Evolutionary conservation across 352 stramenopile genomes (phyloP).

Genomic region (Pythium brachiatum): DNA sequence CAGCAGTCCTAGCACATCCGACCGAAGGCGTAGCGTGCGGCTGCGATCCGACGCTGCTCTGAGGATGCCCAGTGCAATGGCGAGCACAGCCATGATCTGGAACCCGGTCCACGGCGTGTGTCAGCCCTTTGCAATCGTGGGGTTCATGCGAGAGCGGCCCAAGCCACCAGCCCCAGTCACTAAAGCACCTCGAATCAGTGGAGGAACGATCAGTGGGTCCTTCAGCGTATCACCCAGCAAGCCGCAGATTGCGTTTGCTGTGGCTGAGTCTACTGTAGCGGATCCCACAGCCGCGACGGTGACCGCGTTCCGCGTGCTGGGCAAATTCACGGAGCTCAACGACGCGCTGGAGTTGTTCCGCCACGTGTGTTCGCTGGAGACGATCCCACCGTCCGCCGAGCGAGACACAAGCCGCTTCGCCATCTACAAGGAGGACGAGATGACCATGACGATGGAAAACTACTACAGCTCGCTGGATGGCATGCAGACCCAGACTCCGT

Average conservation of each 20-base stretch:
- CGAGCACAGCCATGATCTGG: slow-evolving; percentile 42
- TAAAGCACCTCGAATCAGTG: not conserved
- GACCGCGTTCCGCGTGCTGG: slow-evolving; percentile 63
- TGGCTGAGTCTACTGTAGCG: not conserved
- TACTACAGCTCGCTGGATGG: slow-evolving; percentile 26
- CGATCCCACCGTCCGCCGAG: slow-evolving; percentile 11
- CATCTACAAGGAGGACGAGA: slow-evolving; percentile 82
- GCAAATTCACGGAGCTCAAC: slow-evolving; percentile 65
- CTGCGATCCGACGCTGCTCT: slow-evolving; percentile 29
- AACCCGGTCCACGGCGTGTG: slow-evolving; percentile 71
- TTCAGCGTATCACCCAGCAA: not conserved
- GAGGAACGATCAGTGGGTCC: not conserved
- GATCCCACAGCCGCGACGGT: not conserved
- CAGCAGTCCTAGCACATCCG: slow-evolving; percentile 4
- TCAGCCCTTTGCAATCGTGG: slow-evolving; percentile 68
- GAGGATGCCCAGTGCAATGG: slow-evolving; percentile 6
- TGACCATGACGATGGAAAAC: slow-evolving; percentile 77
- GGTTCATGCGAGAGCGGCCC: slow-evolving; percentile 46
- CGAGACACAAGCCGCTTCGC: slow-evolving; percentile 57
- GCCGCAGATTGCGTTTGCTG: not conserved
- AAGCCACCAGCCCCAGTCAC: not conserved
- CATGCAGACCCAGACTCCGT: not conserved
- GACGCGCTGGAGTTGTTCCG: slow-evolving; percentile 68
- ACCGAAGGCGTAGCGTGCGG: slow-evolving; percentile 34
- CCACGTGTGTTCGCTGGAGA: slow-evolving; percentile 60